These are phyloP conservation scores for Candida khao-thaluensis DNA, from an alignment of 805 yeast species.

Conservation along the genomic window DNA sequence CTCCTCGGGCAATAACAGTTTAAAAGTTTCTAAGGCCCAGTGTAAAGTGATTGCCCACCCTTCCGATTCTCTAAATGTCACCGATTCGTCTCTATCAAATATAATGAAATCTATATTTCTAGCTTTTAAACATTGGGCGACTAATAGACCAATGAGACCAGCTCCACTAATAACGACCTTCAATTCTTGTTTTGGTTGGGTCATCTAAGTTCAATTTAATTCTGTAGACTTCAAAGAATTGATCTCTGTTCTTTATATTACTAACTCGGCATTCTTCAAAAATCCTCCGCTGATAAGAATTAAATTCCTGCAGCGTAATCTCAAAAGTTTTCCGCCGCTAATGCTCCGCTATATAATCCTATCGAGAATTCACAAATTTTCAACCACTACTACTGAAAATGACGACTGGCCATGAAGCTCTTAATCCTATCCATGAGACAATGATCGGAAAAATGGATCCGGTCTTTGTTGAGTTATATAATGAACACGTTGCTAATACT, in stretches of 20 bases:
- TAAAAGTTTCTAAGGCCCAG: constrained; percentile 26
- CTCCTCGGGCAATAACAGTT: constrained; percentile 20
- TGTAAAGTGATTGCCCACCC: constrained; percentile 35
- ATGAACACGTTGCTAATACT: constrained; percentile 23
- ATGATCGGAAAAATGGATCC: constrained; percentile 32
- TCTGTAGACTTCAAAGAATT: background rate
- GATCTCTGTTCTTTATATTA: background rate
- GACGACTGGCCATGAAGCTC: constrained; percentile 17
- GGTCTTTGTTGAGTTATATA: constrained; percentile 34
- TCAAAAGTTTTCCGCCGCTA: background rate
- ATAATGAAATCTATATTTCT: constrained; percentile 22
- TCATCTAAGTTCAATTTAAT: background rate
- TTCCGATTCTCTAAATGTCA: constrained; percentile 21
- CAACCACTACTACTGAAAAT: background rate
- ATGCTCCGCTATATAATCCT: background rate
- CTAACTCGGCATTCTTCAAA: too few species aligned
- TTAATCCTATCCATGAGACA: constrained; percentile 24
- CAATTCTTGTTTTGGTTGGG: constrained; percentile 3
- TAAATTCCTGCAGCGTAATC: background rate
- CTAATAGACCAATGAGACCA: constrained; percentile 22
- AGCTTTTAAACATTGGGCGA: constrained; percentile 25
- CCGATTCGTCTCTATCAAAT: constrained; percentile 26
- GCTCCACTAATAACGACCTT: constrained; percentile 19
- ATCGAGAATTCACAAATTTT: too few species aligned
- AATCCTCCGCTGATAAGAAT: constrained; percentile 1